These are phyloP conservation scores for Diaporthe amygdali DNA, from an alignment of 2,329 filamentous ascomycete genomes.

Conservation along the genomic window DNA sequence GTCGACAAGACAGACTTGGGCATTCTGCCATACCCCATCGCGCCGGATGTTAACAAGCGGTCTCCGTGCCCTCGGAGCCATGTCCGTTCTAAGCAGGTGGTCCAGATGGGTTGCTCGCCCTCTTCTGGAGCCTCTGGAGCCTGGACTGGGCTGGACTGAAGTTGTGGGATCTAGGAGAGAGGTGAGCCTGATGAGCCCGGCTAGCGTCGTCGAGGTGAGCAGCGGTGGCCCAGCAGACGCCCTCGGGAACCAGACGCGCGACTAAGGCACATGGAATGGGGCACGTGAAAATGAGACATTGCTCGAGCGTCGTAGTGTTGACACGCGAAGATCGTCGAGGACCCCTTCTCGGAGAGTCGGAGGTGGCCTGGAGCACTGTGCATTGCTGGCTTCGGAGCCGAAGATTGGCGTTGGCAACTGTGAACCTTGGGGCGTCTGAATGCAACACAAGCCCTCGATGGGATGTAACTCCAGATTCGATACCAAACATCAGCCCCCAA, in stretches of 20 bases:
- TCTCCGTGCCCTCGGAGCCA: conserved; percentile 3
- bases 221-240: not conserved
- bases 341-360: not conserved
- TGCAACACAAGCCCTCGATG: conserved; percentile 15
- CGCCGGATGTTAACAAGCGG: not conserved
- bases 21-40: not conserved
- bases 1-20: not conserved
- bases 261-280: not conserved
- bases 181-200: conserved; percentile 1
- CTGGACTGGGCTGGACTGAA: not conserved
- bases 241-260: not conserved
- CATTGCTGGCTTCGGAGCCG: conserved; percentile 8
- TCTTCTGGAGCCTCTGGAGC: not conserved
- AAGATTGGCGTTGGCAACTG: conserved; percentile 5
- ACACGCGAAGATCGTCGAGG: not conserved
- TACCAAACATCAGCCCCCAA: conserved; percentile 10
- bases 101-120: not conserved
- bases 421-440: conserved; percentile 3
- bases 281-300: conserved; percentile 12
- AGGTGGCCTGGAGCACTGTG: not conserved
- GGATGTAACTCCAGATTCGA: conserved; percentile 17
- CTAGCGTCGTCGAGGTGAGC: not conserved
- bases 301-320: not conserved
- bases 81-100: conserved; percentile 11
- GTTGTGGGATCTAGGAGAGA: not conserved